A percentile compares a stretch with the other conserved stretches of the same genome.
phyloP scores from a whole-genome alignment of 768 basidiomycete genomes.

The Rhodotorula sphaerocarpa region DNA sequence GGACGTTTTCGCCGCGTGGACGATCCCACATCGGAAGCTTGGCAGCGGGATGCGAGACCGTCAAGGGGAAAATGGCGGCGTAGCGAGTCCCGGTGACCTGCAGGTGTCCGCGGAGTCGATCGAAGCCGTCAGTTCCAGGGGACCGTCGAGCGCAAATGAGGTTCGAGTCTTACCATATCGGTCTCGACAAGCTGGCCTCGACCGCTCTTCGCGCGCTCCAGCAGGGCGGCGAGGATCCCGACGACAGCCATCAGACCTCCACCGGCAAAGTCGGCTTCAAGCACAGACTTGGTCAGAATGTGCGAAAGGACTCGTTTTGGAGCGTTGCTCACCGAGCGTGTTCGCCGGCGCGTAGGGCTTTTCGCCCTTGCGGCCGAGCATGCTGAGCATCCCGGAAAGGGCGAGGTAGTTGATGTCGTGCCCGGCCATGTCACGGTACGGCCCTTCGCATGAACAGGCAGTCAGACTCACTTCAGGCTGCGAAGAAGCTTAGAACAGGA shows the following conservation, averaged over 20 bases:
- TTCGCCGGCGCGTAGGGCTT: conserved; percentile 68
- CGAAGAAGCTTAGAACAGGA: too few species aligned
- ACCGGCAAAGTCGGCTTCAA: conserved; percentile 67
- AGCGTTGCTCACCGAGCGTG: conserved; percentile 48
- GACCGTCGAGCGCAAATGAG: background rate
- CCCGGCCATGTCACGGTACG: conserved; percentile 71
- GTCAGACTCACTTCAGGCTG: rapidly evolving
- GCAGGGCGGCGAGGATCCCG: conserved; percentile 65
- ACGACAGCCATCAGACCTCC: conserved; percentile 65
- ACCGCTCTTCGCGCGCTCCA: conserved; percentile 59
- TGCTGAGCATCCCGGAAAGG: conserved; percentile 61
- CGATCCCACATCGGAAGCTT: conserved; percentile 45
- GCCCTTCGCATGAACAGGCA: conserved; percentile 47
- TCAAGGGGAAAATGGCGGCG: conserved; percentile 62
- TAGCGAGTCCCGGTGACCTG: conserved; percentile 75
- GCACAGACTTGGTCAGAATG: background rate
- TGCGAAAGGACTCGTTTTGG: background rate
- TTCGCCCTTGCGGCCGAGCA: conserved; percentile 58
- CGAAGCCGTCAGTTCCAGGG: background rate
- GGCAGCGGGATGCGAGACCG: conserved; percentile 44
- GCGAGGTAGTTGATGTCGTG: conserved; percentile 82
- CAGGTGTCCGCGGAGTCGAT: too few species aligned
- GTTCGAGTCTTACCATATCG: conserved; percentile 56
- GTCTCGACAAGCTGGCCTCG: conserved; percentile 64
- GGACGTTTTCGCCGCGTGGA: conserved; percentile 50